Conservation (phyloP, 306 rosid genomes). For the Sicyos edulis region DNA sequence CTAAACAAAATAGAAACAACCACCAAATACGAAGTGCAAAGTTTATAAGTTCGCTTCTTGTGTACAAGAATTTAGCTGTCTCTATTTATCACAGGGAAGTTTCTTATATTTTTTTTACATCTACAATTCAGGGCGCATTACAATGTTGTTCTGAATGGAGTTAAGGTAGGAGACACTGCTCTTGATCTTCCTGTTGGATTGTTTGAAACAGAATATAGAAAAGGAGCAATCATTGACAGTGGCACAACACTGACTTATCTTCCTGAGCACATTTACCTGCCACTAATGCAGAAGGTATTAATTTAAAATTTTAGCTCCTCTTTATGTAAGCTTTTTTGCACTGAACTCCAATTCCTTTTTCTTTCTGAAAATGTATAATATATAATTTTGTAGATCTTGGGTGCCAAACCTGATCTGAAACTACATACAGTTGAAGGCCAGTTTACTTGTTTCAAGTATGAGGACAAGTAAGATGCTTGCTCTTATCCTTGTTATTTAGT, state of each 20-base stretch:
- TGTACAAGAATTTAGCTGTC: background rate
- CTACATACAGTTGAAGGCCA: conserved; percentile 20
- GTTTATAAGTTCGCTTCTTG: background rate
- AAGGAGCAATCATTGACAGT: conserved; percentile 73
- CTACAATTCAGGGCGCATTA: conserved; percentile 61
- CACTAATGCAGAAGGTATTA: conserved; percentile 44
- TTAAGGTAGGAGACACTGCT: conserved; percentile 54
- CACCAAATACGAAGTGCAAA: too few species aligned
- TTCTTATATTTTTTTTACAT: background rate
- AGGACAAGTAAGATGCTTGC: conserved; percentile 12
- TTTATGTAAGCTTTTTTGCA: background rate
- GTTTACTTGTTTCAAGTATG: conserved; percentile 19
- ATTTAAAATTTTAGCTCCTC: background rate
- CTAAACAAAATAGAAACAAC: too few species aligned
- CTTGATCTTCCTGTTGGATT: conserved; percentile 48
- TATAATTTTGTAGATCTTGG: conserved; percentile 37
- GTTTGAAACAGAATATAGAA: conserved; percentile 38
- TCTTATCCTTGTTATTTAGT: background rate
- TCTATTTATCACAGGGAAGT: background rate
- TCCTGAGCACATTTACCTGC: conserved; percentile 38
- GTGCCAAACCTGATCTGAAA: conserved; percentile 40
- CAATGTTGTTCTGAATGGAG: conserved; percentile 58
- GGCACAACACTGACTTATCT: conserved; percentile 94
- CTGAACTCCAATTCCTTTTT: background rate
- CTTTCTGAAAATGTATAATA: background rate